These are phyloP conservation scores for Ramaria sp. DNA, from an alignment of 768 basidiomycete species.

Conservation along the genomic window DNA sequence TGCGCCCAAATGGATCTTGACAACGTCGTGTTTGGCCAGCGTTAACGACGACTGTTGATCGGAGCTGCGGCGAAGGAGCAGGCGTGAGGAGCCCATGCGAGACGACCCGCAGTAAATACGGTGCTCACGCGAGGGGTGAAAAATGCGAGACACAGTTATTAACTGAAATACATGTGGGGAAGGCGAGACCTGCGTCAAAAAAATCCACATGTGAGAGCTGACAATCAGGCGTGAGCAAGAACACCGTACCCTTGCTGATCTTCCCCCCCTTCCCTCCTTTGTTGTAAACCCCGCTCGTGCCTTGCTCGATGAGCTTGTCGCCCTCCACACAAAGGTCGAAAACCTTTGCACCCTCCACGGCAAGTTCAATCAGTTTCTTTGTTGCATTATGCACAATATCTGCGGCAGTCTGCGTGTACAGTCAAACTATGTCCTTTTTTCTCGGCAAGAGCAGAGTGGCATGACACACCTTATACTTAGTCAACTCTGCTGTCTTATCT, in stretches of 20 bases:
- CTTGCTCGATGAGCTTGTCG: slow-evolving; percentile 86
- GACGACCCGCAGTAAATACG: slow-evolving; percentile 28
- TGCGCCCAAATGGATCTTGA: slow-evolving; percentile 92
- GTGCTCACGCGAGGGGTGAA: slow-evolving; percentile 74
- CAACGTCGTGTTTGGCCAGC: slow-evolving; percentile 80
- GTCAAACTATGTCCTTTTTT: slow-evolving; percentile 11
- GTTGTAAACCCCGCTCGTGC: slow-evolving; percentile 79
- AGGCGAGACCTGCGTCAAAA: slow-evolving; percentile 72
- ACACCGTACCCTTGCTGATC: slow-evolving; percentile 65
- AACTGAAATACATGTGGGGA: slow-evolving; percentile 88
- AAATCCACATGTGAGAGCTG: background rate
- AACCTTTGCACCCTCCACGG: slow-evolving; percentile 69
- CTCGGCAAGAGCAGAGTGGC: slow-evolving; percentile 10
- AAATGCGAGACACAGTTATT: slow-evolving; percentile 96
- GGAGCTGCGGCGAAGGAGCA: slow-evolving; percentile 36
- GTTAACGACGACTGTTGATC: slow-evolving; percentile 59
- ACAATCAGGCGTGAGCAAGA: background rate
- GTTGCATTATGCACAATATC: slow-evolving; percentile 81
- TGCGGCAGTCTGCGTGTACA: slow-evolving; percentile 58
- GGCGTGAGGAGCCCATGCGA: slow-evolving; percentile 4
- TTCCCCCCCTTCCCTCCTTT: slow-evolving; percentile 84
- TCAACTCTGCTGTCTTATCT: slow-evolving; percentile 59
- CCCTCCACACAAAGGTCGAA: slow-evolving; percentile 89
- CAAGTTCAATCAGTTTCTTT: slow-evolving; percentile 71
- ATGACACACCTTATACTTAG: slow-evolving; percentile 70